Conservation (phyloP, 2,329 filamentous ascomycete species). For the Apiospora phragmitis region DNA sequence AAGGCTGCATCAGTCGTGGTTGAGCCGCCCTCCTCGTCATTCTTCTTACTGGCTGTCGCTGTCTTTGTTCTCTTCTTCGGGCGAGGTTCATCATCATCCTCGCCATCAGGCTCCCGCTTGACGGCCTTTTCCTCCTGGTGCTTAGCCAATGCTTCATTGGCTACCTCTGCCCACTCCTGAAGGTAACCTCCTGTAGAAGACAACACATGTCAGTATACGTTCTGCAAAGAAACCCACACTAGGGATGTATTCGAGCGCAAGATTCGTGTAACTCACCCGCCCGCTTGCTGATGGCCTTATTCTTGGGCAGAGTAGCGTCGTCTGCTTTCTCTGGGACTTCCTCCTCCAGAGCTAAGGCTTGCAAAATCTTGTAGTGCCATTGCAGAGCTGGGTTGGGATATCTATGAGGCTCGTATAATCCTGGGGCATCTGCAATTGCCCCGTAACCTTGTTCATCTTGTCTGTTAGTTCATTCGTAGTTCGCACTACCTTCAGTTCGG, state of each 20-base stretch:
- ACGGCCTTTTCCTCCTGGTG: constrained; percentile 40
- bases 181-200: constrained; percentile 64
- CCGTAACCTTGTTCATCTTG: constrained; percentile 77
- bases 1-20: constrained; percentile 48
- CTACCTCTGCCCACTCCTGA: constrained; percentile 70
- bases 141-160: constrained; percentile 56
- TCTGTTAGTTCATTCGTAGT: constrained; percentile 74
- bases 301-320: constrained; percentile 83
- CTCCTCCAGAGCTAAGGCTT: constrained; percentile 88
- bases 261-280: constrained; percentile 37
- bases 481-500: constrained; percentile 52
- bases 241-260: background rate
- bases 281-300: constrained; percentile 85
- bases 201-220: background rate
- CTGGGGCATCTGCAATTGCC: constrained; percentile 83
- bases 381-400: constrained; percentile 93
- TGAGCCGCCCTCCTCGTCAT: constrained; percentile 28
- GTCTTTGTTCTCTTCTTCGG: constrained; percentile 49
- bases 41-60: constrained; percentile 30
- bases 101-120: constrained; percentile 54
- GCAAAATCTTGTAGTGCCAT: constrained; percentile 96
- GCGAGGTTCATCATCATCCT: constrained; percentile 36
- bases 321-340: constrained; percentile 73
- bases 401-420: constrained; percentile 76
- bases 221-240: background rate